phyloP scores from a whole-genome alignment of 2,329 filamentous ascomycete genomes.

The Diplodia intermedia region DNA sequence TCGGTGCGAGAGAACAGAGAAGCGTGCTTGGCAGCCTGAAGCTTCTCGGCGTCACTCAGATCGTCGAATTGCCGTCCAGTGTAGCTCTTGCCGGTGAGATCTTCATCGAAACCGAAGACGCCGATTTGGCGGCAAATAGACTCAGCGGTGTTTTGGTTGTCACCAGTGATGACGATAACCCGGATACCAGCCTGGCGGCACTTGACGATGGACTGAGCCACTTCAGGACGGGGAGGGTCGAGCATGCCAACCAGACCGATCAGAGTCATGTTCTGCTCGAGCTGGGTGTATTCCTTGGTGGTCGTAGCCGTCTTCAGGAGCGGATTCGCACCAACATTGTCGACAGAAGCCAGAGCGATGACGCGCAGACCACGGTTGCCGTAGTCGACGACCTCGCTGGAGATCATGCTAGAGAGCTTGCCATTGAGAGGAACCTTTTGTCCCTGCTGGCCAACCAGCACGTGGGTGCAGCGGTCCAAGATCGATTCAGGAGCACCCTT shows the following conservation, averaged over 20 bases:
- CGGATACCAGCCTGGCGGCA: slow-evolving; percentile 94
- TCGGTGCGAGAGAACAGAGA: slow-evolving; percentile 96
- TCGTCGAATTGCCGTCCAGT: slow-evolving; percentile 95
- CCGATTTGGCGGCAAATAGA: slow-evolving; percentile 98
- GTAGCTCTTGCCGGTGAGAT: slow-evolving; percentile 89
- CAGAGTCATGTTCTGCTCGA: slow-evolving; percentile 94
- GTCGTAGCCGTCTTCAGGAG: slow-evolving; percentile 78
- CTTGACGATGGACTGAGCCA: slow-evolving; percentile 81
- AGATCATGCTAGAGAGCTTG: slow-evolving; percentile 72
- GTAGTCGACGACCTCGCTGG: slow-evolving; percentile 84
- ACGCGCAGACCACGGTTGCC: slow-evolving; percentile 92
- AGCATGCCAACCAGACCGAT: slow-evolving; percentile 95
- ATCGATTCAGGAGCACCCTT: slow-evolving; percentile 97
- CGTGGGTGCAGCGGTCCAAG: slow-evolving; percentile 87
- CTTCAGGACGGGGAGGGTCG: slow-evolving; percentile 93
- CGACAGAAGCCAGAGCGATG: slow-evolving; percentile 87
- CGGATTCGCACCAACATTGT: slow-evolving; percentile 74
- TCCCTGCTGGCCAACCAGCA: slow-evolving; percentile 77
- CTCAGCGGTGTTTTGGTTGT: slow-evolving; percentile 97
- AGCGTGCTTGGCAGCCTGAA: slow-evolving; percentile 82
- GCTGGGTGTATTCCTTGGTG: slow-evolving; percentile 79
- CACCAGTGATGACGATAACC: slow-evolving; percentile 96
- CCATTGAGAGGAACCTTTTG: slow-evolving; percentile 75
- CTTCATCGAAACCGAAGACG: slow-evolving; percentile 81
- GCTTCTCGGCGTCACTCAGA: slow-evolving; percentile 77